Conservation (phyloP, 768 basidiomycete species). For the Fomitopsis serialis region DNA sequence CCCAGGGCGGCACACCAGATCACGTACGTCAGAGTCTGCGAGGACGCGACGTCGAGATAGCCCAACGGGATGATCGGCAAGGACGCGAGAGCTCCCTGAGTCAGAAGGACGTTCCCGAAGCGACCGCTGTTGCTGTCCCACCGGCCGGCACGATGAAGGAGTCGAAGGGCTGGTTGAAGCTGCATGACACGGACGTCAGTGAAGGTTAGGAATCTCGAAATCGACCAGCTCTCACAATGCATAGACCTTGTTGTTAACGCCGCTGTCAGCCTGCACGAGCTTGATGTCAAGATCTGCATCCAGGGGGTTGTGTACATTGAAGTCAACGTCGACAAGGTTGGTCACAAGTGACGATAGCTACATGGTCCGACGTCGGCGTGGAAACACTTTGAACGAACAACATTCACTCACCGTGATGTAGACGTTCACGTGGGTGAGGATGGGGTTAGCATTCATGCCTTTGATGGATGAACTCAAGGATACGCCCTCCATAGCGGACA, state of each 20-base stretch:
- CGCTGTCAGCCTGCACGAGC: slow-evolving; percentile 51
- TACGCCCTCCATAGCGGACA: slow-evolving; percentile 49
- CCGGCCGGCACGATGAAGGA: slow-evolving; percentile 53
- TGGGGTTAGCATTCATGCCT: slow-evolving; percentile 48
- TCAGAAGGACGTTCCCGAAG: slow-evolving; percentile 52
- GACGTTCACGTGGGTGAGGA: slow-evolving; percentile 55
- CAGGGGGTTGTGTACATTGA: slow-evolving; percentile 38
- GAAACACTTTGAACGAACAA: too few species aligned
- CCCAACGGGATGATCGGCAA: slow-evolving; percentile 53
- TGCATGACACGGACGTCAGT: too few species aligned
- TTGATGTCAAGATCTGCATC: slow-evolving; percentile 52
- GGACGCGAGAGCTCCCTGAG: slow-evolving; percentile 51
- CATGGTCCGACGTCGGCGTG: not conserved
- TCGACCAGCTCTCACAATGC: slow-evolving; percentile 29
- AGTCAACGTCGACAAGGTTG: too few species aligned
- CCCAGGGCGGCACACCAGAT: not conserved
- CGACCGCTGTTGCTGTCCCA: slow-evolving; percentile 57
- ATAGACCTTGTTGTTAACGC: slow-evolving; percentile 46
- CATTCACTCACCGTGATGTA: slow-evolving; percentile 43
- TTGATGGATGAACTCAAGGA: slow-evolving; percentile 42
- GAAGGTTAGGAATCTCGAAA: too few species aligned
- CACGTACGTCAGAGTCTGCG: slow-evolving; percentile 31
- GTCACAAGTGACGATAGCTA: slow-evolving; percentile 27
- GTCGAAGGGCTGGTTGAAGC: slow-evolving; percentile 50
- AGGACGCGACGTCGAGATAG: slow-evolving; percentile 47